Base-by-base conservation (phyloP, 805 yeast species). In the Cyberlindnera lachancei region DNA sequence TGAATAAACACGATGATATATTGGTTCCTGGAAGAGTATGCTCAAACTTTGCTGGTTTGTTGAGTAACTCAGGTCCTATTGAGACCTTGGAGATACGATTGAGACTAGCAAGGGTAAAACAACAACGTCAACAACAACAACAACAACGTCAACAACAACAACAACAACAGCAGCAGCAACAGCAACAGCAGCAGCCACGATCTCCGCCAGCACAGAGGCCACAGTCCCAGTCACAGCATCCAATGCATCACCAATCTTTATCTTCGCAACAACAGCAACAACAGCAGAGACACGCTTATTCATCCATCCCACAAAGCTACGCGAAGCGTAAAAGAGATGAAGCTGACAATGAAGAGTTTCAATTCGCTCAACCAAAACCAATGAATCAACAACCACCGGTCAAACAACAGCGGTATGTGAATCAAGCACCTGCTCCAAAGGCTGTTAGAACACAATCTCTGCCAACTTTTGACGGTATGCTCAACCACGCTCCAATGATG, bases 11-110 rank as follows among this genome's bases (percentile, higher is more conserved):
- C 13, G 54, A 47, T 14, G 48, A 48, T n/a, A 30, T 66, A 5
- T 63, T 78, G 5, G 72, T 79, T 10, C 64, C 68, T 4, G 71
- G 71, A 4, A 45, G 79, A 34, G 75, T 76, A 22, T 74, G 80
- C 43, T 73, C 72, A 34, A 75, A 69, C 46, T 61, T 76, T 32
- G 63, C 74, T 18, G 67, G 70, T 29, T 52, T 72, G 45, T 59
- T 47, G 38, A 37, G 33, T 14, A 41, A 52, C 56, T 44, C 36
- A 46, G 53, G 43, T 24, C 55, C 69, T 10, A 53, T 66, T 1
- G 68, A 73, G 37, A 76, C 81, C 3, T 53, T 76, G 31, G 83
- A 76, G 52, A 65, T 76, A 23, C 61, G 74, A 39, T 53, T 76
- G 32, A 68, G 70, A 41, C 61, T 76, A 23, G 48, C 48, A 1